Base-by-base conservation (phyloP, 169 alveolate species). In the Plasmodium sp. region DNA sequence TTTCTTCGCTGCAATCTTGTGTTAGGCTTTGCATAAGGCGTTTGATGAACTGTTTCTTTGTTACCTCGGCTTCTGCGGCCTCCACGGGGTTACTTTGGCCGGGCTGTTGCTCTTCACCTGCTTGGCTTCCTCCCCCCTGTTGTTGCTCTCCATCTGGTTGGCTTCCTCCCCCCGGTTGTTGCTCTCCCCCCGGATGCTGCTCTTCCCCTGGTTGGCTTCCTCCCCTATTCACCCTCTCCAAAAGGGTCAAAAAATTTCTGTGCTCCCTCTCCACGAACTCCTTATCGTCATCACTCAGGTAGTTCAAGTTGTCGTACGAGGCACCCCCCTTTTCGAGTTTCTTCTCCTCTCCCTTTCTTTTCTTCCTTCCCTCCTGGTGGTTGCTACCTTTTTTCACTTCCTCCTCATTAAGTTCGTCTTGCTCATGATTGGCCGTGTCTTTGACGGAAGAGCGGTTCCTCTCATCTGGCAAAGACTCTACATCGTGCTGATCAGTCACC, bases 181-280 rank as follows among this genome's bases (percentile, higher is more conserved):
- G 58, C 54, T 33, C 51, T 73, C 31, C 82, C 2, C n/a, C 34
- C 41, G n/a, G n/a, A n/a, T n/a, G 56, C 31, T 74, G 58, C 54
- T 33, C 33, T 39, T 33, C 31, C 12, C 10, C 5, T n/a, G 22
- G n/a, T 2, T 12, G 58, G 31, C 48, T 9, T 22, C 75, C 54
- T 27, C 71, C 45, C 39, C 5, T 16, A 56, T 85, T 85, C 51
- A 90, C 51, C 45, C 58, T 58, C 27, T 72, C 90, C 31, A 90
- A 80, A 43, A 80, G 51, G 75, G 45, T 62, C 51, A 90, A 62
- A 45, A 90, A 90, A 1, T 80, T 90, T 5, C 73, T 80, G 73
- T 80, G 41, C 72, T 90, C 94, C 56, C 51, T 90, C 73, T 90
- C 94, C n/a, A 90, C 51, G 36, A 41, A 10, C 14, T 90, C 94